These are phyloP conservation scores for Salvia rosmarinus DNA, from an alignment of 257 asterid species.

Conservation along the genomic window DNA sequence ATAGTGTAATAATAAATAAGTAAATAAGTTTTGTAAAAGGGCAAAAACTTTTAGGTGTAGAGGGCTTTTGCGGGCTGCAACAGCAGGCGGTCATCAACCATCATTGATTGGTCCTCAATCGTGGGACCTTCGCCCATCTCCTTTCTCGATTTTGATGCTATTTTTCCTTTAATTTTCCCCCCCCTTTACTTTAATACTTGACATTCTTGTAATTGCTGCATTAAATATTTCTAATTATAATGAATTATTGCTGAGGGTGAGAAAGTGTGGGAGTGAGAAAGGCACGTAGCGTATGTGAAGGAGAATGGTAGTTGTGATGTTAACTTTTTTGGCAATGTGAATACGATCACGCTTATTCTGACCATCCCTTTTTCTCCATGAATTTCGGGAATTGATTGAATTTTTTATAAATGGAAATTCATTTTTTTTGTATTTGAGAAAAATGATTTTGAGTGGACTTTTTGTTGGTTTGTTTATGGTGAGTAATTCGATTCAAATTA, in stretches of 20 bases:
- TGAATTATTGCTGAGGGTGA: conserved; percentile 8
- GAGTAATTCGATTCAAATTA: background rate
- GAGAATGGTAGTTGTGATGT: conserved; percentile 41
- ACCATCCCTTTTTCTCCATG: conserved; percentile 25
- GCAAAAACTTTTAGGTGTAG: conserved; percentile 21
- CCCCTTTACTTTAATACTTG: background rate
- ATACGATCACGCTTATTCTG: conserved; percentile 15
- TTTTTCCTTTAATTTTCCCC: background rate
- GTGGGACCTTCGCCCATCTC: conserved; percentile 37
- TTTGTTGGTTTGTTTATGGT: background rate
- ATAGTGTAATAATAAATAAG: background rate
- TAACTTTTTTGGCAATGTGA: conserved; percentile 28
- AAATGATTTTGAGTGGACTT: background rate
- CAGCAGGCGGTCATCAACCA: conserved; percentile 15
- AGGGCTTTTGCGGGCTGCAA: background rate
- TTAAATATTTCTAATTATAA: background rate
- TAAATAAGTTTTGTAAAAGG: conserved; percentile 33
- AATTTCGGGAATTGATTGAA: conserved; percentile 30
- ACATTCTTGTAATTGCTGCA: background rate
- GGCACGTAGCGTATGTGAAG: conserved; percentile 21
- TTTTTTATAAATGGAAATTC: background rate
- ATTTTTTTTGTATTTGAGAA: background rate
- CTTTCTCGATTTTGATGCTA: conserved; percentile 32
- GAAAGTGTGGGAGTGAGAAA: background rate
- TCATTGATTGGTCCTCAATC: conserved; percentile 46